phyloP scores from a whole-genome alignment of 1,139 yeast species.

The Geotrichum restrictum region DNA sequence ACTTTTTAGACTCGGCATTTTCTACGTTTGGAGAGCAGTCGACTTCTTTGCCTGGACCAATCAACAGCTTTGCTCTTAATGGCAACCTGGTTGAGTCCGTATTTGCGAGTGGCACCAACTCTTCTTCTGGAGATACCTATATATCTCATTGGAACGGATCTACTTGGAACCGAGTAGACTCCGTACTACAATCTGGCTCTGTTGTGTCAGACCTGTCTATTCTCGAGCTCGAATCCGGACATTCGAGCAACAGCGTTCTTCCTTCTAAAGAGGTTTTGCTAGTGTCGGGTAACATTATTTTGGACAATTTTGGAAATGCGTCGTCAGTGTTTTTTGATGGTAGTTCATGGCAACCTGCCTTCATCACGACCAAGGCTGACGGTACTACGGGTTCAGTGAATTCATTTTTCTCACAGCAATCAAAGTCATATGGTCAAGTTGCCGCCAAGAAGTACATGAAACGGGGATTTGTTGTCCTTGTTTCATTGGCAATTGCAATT shows the following conservation, averaged over 20 bases:
- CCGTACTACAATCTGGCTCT: slow-evolving; percentile 38
- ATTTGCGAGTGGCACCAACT: slow-evolving; percentile 52
- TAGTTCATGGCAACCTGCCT: slow-evolving; percentile 65
- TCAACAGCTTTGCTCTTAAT: slow-evolving; percentile 51
- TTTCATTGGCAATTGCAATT: slow-evolving; percentile 81
- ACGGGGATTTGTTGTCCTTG: slow-evolving; percentile 81
- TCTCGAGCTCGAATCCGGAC: slow-evolving; percentile 34
- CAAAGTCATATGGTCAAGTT: slow-evolving; percentile 26
- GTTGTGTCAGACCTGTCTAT: slow-evolving; percentile 37
- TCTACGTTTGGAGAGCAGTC: slow-evolving; percentile 26
- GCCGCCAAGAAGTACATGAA: slow-evolving; percentile 31
- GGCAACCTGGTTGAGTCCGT: slow-evolving; percentile 49
- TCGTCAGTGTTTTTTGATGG: slow-evolving; percentile 73
- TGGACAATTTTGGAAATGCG: slow-evolving; percentile 54
- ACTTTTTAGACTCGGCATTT: slow-evolving; percentile 42
- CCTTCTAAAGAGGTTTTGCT: slow-evolving; percentile 49
- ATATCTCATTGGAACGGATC: slow-evolving; percentile 37
- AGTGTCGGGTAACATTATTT: slow-evolving; percentile 58
- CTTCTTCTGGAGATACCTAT: slow-evolving; percentile 37
- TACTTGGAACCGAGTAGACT: slow-evolving; percentile 37
- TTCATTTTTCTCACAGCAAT: slow-evolving; percentile 29
- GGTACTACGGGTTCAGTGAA: slow-evolving; percentile 28
- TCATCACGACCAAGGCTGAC: slow-evolving; percentile 40
- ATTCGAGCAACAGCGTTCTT: slow-evolving; percentile 41
- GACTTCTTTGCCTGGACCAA: slow-evolving; percentile 41